Conservation (phyloP, 1,284 basidiomycete genomes). For the Melampsora medusae region DNA sequence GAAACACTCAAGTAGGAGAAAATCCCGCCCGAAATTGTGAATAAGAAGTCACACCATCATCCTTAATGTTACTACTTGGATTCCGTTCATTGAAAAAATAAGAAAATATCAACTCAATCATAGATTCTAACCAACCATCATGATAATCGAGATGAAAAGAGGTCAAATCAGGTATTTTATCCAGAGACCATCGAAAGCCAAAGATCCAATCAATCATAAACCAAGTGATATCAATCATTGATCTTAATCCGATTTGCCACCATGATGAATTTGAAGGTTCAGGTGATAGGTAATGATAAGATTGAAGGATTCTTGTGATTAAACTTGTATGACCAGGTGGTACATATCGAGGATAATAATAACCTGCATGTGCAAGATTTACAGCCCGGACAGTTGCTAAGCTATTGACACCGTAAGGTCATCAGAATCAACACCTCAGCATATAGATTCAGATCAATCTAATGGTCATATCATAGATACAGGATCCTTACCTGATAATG, state of each 20-base stretch:
- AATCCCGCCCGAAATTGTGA: background rate
- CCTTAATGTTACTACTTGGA: background rate
- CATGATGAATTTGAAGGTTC: no score
- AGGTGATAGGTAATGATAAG: no score
- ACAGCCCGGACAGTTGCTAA: background rate
- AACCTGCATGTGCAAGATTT: background rate
- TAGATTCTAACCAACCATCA: background rate
- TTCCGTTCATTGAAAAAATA: background rate
- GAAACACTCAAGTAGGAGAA: slow-evolving; percentile 3
- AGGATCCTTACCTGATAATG: background rate
- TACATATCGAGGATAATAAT: slow-evolving; percentile 3
- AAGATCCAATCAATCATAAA: background rate
- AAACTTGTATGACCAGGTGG: background rate
- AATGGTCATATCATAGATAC: no score
- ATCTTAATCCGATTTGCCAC: background rate
- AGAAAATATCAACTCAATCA: background rate
- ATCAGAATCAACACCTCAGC: background rate
- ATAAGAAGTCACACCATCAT: no score
- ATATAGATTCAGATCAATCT: background rate
- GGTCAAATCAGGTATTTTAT: background rate
- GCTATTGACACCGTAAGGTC: background rate
- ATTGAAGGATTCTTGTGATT: no score
- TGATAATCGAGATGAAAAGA: background rate
- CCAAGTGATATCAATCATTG: background rate
- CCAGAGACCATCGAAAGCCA: background rate